A percentile compares a stretch with the other conserved stretches of the same genome.
Evolutionary conservation across 192 early-diverging fungal genomes (phyloP).

Genomic region (Chytriomyces confervae): DNA sequence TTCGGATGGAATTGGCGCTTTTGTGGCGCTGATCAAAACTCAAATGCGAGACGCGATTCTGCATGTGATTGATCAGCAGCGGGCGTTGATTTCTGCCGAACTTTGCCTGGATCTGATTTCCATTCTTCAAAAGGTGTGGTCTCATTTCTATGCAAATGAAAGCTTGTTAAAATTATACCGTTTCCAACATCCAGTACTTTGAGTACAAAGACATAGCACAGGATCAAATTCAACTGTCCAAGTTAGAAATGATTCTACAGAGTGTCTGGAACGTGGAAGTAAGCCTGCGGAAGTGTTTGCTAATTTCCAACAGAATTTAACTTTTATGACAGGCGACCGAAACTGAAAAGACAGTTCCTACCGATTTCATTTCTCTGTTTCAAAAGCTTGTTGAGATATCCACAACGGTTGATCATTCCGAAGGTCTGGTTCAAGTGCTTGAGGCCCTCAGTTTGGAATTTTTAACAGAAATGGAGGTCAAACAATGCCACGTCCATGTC

Average conservation of each 20-base stretch:
- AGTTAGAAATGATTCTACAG: constrained; percentile 31
- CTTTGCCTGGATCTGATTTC: constrained; percentile 33
- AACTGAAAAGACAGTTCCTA: not conserved
- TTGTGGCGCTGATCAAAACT: not conserved
- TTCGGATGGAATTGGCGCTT: constrained; percentile 3
- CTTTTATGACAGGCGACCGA: not conserved
- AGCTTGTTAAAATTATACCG: not conserved
- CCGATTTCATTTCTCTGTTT: constrained; percentile 17
- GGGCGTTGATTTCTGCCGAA: constrained; percentile 7
- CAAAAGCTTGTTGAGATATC: constrained; percentile 15
- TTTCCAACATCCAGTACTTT: constrained; percentile 21
- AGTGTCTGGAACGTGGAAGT: constrained; percentile 41
- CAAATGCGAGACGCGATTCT: not conserved
- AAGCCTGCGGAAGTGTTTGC: not conserved
- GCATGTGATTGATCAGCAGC: not conserved
- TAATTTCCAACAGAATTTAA: not conserved
- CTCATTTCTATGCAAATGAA: not conserved
- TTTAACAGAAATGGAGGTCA: not conserved
- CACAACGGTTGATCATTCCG: not conserved
- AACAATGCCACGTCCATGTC: not conserved
- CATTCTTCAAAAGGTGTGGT: constrained; percentile 26
- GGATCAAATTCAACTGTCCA: constrained; percentile 33
- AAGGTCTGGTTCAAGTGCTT: constrained; percentile 1
- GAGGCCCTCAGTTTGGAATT: constrained; percentile 1
- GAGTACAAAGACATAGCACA: constrained; percentile 24